Conservation (phyloP, 2,329 filamentous ascomycete species). For the Pseudofabraea citricarpa region DNA sequence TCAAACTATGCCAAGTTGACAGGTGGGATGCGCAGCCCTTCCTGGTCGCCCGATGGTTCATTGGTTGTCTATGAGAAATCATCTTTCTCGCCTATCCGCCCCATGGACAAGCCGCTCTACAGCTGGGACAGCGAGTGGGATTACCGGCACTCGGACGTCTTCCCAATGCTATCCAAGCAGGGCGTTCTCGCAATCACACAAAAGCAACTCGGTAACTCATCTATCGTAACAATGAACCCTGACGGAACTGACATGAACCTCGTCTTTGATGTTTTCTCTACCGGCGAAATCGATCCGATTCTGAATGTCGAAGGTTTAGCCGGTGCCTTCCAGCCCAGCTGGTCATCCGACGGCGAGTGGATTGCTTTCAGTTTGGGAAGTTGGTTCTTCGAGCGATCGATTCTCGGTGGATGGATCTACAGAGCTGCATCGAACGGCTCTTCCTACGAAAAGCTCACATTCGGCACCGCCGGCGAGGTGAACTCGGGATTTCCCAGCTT, state of each 20-base stretch:
- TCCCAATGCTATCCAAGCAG: constrained; percentile 26
- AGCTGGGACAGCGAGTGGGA: constrained; percentile 36
- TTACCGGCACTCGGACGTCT: constrained; percentile 38
- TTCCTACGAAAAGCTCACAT: constrained; percentile 27
- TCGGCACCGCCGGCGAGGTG: constrained; percentile 17
- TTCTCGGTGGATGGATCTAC: constrained; percentile 12
- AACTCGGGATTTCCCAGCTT: constrained; percentile 37
- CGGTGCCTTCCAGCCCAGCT: constrained; percentile 36
- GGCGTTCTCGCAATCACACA: constrained; percentile 30
- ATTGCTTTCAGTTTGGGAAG: constrained; percentile 34
- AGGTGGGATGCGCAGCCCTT: constrained; percentile 11
- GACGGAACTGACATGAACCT: constrained; percentile 21
- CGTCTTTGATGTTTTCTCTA: constrained; percentile 24
- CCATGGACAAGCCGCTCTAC: constrained; percentile 32
- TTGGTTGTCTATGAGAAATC: constrained; percentile 20
- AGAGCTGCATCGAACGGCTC: constrained; percentile 13
- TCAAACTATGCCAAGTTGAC: constrained; percentile 6
- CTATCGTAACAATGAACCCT: constrained; percentile 29
- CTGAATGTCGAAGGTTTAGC: constrained; percentile 23
- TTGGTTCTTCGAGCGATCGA: constrained; percentile 33
- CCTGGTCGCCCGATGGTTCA: constrained; percentile 18
- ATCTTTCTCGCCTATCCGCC: constrained; percentile 24
- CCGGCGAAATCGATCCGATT: constrained; percentile 13
- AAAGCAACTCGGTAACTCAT: constrained; percentile 36
- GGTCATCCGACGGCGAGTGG: constrained; percentile 32